phyloP scores from a whole-genome alignment of 2,329 filamentous ascomycete species.

The Massarina eburnea region DNA sequence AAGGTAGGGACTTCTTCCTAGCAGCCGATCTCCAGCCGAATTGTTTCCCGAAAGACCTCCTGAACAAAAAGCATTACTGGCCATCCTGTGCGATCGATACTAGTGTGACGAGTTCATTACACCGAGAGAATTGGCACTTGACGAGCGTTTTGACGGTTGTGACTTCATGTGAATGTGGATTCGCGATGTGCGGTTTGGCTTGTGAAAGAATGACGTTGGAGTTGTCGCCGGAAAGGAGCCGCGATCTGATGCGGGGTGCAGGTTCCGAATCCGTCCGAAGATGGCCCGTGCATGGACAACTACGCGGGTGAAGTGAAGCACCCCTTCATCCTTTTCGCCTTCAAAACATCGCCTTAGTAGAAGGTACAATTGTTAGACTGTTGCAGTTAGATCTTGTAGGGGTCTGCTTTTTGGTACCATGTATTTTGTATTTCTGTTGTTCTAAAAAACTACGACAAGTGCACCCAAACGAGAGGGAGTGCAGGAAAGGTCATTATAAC shows the following conservation, averaged over 20 bases:
- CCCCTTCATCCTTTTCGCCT: too few species aligned
- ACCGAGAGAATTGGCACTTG: background rate
- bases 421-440: background rate
- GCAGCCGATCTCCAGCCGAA: background rate
- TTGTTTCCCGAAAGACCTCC: background rate
- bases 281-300: constrained; percentile 4
- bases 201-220: constrained; percentile 40
- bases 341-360: too few species aligned
- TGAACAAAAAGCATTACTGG: background rate
- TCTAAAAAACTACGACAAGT: background rate
- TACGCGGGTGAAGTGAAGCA: constrained; percentile 1
- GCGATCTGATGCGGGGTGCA: constrained; percentile 11
- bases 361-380: too few species aligned
- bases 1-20: constrained; percentile 17
- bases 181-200: constrained; percentile 8
- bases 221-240: constrained; percentile 24
- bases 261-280: constrained; percentile 11
- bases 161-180: background rate
- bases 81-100: too few species aligned
- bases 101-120: too few species aligned
- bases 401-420: constrained; percentile 1
- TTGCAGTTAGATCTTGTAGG: too few species aligned
- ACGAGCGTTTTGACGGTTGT: background rate
- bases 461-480: constrained; percentile 2
- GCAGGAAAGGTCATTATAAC: background rate